Percentiles rank a stretch among this genome's conserved stretches.
phyloP scores from a whole-genome alignment of 768 basidiomycete species.

The Boletus reticulatus region DNA sequence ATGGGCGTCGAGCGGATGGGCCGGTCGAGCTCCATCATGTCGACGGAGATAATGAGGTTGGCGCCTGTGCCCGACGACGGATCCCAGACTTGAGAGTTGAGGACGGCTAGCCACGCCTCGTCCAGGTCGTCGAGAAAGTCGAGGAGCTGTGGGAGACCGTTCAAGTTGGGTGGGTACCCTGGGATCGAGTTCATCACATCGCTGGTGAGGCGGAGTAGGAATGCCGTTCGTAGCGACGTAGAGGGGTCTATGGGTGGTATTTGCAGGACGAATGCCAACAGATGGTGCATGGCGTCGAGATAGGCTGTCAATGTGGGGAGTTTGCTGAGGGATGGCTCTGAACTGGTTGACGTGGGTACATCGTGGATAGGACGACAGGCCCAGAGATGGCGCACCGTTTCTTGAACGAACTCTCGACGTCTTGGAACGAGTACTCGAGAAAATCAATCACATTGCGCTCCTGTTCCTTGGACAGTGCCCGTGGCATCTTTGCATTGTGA shows the following conservation, averaged over 20 bases:
- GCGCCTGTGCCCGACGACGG: slow-evolving; percentile 39
- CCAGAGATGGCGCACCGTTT: slow-evolving; percentile 57
- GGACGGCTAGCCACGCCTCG: slow-evolving; percentile 67
- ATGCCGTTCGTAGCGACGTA: slow-evolving; percentile 59
- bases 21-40: slow-evolving; percentile 25
- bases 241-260: slow-evolving; percentile 76
- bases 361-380: not conserved
- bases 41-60: slow-evolving; percentile 43
- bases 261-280: slow-evolving; percentile 64
- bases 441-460: slow-evolving; percentile 64
- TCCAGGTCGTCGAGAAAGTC: slow-evolving; percentile 75
- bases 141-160: slow-evolving; percentile 50
- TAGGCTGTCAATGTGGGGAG: slow-evolving; percentile 60
- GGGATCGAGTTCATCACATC: slow-evolving; percentile 60
- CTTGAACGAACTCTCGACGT: slow-evolving; percentile 67
- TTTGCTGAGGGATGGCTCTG: slow-evolving; percentile 40
- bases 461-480: slow-evolving; percentile 50
- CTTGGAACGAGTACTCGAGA: slow-evolving; percentile 63
- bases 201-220: slow-evolving; percentile 70
- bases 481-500: not conserved
- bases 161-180: slow-evolving; percentile 52
- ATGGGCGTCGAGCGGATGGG: slow-evolving; percentile 44
- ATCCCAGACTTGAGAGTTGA: slow-evolving; percentile 68
- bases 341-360: slow-evolving; percentile 12
- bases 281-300: slow-evolving; percentile 51